These are phyloP conservation scores for Verticillium klebahnii DNA, from an alignment of 2,329 filamentous ascomycete species.

Conservation along the genomic window DNA sequence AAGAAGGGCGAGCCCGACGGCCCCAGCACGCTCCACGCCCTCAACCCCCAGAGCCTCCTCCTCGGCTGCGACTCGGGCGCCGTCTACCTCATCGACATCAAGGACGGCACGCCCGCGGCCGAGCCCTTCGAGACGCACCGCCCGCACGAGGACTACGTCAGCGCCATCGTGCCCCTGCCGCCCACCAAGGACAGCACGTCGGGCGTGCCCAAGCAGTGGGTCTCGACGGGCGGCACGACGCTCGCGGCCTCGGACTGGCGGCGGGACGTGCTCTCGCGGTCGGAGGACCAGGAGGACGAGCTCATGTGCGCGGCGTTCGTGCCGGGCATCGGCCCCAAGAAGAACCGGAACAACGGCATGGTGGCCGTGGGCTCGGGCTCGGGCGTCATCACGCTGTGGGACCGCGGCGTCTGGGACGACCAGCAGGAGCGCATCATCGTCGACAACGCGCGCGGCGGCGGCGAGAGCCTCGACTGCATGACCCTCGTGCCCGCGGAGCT, in stretches of 20 bases:
- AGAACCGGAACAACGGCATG: constrained; percentile 63
- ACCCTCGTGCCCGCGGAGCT: constrained; percentile 66
- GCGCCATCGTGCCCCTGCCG: constrained; percentile 79
- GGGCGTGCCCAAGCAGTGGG: constrained; percentile 90
- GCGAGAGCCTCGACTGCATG: constrained; percentile 78
- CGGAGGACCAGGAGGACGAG: constrained; percentile 94
- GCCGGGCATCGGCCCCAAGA: constrained; percentile 66
- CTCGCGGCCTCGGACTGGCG: constrained; percentile 86
- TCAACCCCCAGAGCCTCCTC: constrained; percentile 84
- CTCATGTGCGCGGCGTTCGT: constrained; percentile 78
- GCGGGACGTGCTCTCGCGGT: constrained; percentile 78
- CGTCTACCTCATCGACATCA: constrained; percentile 82
- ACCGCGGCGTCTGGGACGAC: constrained; percentile 91
- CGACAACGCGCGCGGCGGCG: constrained; percentile 56
- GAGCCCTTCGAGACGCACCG: constrained; percentile 75
- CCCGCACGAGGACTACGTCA: constrained; percentile 91
- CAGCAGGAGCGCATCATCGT: constrained; percentile 86
- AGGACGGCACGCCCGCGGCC: constrained; percentile 52
- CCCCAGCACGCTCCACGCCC: constrained; percentile 75
- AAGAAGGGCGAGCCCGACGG: constrained; percentile 54
- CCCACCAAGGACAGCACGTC: constrained; percentile 76
- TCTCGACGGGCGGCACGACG: constrained; percentile 88
- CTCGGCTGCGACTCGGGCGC: constrained; percentile 87
- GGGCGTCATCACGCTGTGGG: constrained; percentile 88
- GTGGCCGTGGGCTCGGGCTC: constrained; percentile 71